Evolutionary conservation across 2,329 filamentous ascomycete genomes (phyloP).

Genomic region (Scytalidium lignicola): DNA sequence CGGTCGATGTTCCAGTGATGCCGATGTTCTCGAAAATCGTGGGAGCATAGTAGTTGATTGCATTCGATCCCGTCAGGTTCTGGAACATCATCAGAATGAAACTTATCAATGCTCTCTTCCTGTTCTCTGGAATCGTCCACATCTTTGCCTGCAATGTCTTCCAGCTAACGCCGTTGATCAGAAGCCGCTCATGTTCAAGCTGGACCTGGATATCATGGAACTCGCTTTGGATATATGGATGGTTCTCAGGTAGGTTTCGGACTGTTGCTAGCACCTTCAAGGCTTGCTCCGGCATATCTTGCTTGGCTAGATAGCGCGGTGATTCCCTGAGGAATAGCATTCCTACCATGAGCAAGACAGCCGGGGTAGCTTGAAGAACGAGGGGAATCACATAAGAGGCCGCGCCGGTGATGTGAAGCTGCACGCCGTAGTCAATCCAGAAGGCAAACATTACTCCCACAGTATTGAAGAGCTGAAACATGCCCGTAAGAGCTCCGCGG

Average conservation of each 20-base stretch:
- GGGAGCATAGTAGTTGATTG: conserved; percentile 53
- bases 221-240: conserved; percentile 41
- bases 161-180: conserved; percentile 39
- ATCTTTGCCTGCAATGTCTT: conserved; percentile 22
- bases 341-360: conserved; percentile 18
- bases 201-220: conserved; percentile 38
- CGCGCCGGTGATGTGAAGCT: conserved; percentile 28
- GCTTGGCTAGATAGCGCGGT: conserved; percentile 23
- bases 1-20: conserved; percentile 46
- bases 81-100: conserved; percentile 24
- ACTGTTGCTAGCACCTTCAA: conserved; percentile 36
- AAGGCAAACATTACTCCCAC: conserved; percentile 35
- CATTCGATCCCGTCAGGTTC: conserved; percentile 68
- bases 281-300: conserved; percentile 25
- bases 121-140: conserved; percentile 50
- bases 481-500: conserved; percentile 34
- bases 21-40: conserved; percentile 52
- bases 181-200: conserved; percentile 42
- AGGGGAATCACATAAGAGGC: conserved; percentile 36
- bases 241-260: conserved; percentile 37
- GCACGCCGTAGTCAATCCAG: conserved; percentile 37
- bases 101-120: conserved; percentile 58
- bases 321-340: conserved; percentile 24
- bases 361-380: conserved; percentile 36
- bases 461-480: conserved; percentile 36